Conservation (phyloP, 164 flowering plant species). For the Dillenia suffruticosa region DNA sequence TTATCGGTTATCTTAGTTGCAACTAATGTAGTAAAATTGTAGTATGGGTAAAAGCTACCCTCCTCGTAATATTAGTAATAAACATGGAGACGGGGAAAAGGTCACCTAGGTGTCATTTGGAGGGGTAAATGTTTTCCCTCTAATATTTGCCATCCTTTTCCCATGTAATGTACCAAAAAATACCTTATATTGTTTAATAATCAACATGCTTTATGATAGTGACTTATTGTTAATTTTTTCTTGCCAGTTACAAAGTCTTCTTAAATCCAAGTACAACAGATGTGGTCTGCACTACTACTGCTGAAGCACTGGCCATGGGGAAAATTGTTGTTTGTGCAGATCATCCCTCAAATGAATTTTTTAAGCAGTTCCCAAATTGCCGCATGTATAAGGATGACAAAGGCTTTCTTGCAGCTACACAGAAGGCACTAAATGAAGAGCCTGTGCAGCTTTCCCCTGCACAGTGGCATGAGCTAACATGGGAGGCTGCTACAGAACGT, state of each 20-base stretch:
- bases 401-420: slow-evolving; percentile 52
- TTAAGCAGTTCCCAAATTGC: slow-evolving; percentile 88
- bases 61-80: too few relatives aligned
- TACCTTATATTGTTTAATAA: too few relatives aligned
- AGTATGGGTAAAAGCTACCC: too few relatives aligned
- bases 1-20: too few relatives aligned
- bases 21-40: too few relatives aligned
- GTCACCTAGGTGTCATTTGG: too few relatives aligned
- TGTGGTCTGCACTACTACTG: slow-evolving; percentile 94
- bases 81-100: too few relatives aligned
- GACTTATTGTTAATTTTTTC: not conserved
- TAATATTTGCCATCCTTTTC: too few relatives aligned
- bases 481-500: slow-evolving; percentile 92
- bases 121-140: too few relatives aligned
- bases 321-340: slow-evolving; percentile 83
- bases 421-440: slow-evolving; percentile 51
- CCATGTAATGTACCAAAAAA: too few relatives aligned
- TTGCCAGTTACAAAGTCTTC: slow-evolving; percentile 77
- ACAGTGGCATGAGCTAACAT: slow-evolving; percentile 71
- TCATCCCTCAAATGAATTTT: slow-evolving; percentile 95
- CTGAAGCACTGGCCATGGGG: slow-evolving; percentile 97
- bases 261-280: slow-evolving; percentile 97
- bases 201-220: too few relatives aligned
- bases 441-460: slow-evolving; percentile 53
- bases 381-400: slow-evolving; percentile 38